These are phyloP conservation scores for Candida yuanshanica DNA, from an alignment of 805 yeast species.

Conservation along the genomic window DNA sequence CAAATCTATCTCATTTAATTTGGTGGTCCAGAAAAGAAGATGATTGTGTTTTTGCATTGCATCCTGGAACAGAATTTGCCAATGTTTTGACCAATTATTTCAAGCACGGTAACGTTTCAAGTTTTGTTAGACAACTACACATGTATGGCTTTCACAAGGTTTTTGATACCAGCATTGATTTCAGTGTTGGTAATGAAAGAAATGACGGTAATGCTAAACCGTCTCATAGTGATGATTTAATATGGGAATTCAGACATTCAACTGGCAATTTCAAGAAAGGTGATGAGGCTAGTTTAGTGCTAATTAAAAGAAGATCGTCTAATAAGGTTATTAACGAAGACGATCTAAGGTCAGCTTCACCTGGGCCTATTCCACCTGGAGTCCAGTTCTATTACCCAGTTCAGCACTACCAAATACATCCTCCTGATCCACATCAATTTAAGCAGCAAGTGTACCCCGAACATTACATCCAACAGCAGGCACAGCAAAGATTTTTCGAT, in stretches of 20 bases:
- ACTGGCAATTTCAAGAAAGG: conserved; percentile 70
- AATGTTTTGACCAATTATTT: conserved; percentile 64
- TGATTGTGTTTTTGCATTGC: conserved; percentile 53
- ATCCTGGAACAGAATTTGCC: conserved; percentile 60
- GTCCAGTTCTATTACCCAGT: conserved; percentile 6
- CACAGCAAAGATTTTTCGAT: neutral
- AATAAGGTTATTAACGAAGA: conserved; percentile 16
- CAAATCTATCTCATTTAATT: conserved; percentile 44
- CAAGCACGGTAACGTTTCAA: conserved; percentile 90
- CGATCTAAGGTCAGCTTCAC: conserved; percentile 9
- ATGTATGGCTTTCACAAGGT: conserved; percentile 95
- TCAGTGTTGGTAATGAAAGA: neutral
- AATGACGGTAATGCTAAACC: neutral
- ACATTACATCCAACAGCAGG: conserved; percentile 5
- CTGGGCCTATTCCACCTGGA: neutral
- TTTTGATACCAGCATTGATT: conserved; percentile 22
- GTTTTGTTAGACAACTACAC: conserved; percentile 89
- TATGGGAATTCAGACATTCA: conserved; percentile 82
- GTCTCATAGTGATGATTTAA: conserved; percentile 16
- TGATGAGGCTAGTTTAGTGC: conserved; percentile 53
- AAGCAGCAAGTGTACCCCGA: conserved; percentile 1
- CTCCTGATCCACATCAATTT: conserved; percentile 1
- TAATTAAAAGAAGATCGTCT: conserved; percentile 57
- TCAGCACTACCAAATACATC: conserved; percentile 1
- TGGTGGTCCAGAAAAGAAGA: conserved; percentile 54